A percentile compares a stretch with the other conserved stretches of the same genome.
These are phyloP conservation scores for Coemansia sp. DNA, from an alignment of 192 early-diverging fungal genomes.

Conservation along the genomic window DNA sequence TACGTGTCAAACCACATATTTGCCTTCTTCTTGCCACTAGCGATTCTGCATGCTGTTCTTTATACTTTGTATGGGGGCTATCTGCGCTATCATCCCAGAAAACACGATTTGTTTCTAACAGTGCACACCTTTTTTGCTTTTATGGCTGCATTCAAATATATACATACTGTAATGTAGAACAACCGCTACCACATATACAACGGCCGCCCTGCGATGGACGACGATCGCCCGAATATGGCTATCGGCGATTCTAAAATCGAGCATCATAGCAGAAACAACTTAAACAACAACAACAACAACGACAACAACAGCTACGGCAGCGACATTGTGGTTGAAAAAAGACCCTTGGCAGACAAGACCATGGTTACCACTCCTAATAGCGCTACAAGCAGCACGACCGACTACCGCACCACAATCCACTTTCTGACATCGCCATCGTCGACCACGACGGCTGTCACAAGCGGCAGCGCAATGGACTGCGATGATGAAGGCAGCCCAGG, in stretches of 20 bases:
- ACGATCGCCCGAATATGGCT: background rate
- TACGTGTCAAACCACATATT: background rate
- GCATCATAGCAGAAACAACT: background rate
- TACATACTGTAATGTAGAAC: slow-evolving; percentile 13
- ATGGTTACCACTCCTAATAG: slow-evolving; percentile 10
- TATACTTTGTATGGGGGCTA: background rate
- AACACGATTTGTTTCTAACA: background rate
- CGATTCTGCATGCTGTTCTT: no score
- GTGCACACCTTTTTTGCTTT: background rate
- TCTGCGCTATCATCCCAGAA: background rate
- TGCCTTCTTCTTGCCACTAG: background rate
- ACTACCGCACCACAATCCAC: slow-evolving; percentile 52
- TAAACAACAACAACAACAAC: background rate
- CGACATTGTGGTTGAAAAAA: slow-evolving; percentile 1
- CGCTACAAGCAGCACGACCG: slow-evolving; percentile 17
- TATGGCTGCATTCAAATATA: slow-evolving; percentile 1
- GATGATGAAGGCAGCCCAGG: slow-evolving; percentile 10
- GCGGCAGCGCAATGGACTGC: slow-evolving; percentile 26
- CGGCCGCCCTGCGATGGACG: slow-evolving; percentile 1
- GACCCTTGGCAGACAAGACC: background rate
- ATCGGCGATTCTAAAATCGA: background rate
- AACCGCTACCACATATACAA: slow-evolving; percentile 17
- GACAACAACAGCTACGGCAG: background rate
- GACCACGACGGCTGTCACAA: slow-evolving; percentile 10
- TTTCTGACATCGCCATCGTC: slow-evolving; percentile 51